A percentile compares a stretch with the other conserved stretches of the same genome.
Conservation (phyloP, 148 eudicot genomes). For the Euryodendron excelsum region DNA sequence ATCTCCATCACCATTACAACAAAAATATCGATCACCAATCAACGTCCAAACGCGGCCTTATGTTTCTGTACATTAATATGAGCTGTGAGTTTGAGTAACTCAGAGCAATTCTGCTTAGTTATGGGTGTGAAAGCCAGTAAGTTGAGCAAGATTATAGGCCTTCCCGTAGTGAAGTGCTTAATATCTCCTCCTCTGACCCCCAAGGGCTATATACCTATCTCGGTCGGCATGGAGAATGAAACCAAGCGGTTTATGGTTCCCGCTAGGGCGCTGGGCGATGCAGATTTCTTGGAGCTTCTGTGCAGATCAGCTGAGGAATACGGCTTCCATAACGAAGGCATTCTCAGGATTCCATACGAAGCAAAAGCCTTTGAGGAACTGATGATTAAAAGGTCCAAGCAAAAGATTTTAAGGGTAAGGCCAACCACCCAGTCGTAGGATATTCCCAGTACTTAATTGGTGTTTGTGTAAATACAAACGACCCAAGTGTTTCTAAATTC, state of each 20-base stretch:
- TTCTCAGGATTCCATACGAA: conserved; percentile 34
- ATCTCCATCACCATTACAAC: no score
- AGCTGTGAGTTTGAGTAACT: no score
- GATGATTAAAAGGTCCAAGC: conserved; percentile 14
- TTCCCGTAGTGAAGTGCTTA: not conserved
- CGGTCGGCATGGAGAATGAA: conserved; percentile 23
- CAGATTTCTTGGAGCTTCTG: conserved; percentile 27
- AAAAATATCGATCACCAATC: no score
- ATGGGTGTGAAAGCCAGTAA: conserved; percentile 26
- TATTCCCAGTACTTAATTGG: not conserved
- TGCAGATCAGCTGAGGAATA: conserved; percentile 30
- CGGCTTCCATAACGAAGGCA: conserved; percentile 27
- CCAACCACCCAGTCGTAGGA: conserved; percentile 4
- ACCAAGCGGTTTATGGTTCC: conserved; percentile 33
- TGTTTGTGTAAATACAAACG: not conserved
- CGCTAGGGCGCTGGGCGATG: conserved; percentile 20
- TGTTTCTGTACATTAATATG: no score
- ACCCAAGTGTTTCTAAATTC: no score
- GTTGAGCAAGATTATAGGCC: no score
- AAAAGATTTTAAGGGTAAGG: conserved; percentile 21
- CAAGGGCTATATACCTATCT: conserved; percentile 33
- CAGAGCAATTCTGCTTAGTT: not conserved
- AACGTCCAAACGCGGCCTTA: no score
- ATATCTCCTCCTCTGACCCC: conserved; percentile 11
- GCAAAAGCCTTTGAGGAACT: conserved; percentile 31